A percentile compares a stretch with the other conserved stretches of the same genome.
These are phyloP conservation scores for Mariannaea sp. DNA, from an alignment of 2,329 filamentous ascomycete genomes.

Conservation along the genomic window DNA sequence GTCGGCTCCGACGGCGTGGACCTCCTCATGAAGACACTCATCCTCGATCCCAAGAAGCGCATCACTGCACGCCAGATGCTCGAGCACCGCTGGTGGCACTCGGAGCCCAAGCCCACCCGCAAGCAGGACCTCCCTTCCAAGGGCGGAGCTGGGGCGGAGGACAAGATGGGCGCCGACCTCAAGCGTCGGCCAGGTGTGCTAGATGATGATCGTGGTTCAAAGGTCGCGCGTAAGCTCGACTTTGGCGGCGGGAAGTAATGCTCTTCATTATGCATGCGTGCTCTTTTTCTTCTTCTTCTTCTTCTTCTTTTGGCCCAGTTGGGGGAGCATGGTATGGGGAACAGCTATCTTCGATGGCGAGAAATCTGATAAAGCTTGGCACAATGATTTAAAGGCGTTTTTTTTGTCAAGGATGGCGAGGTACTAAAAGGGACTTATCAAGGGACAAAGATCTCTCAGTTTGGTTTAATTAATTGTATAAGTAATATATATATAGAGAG, in stretches of 20 bases:
- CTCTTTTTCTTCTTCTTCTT: no score
- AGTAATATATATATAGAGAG: background rate
- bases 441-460: slow-evolving; percentile 3
- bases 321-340: no score
- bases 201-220: slow-evolving; percentile 70
- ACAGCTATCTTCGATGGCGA: no score
- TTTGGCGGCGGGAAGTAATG: slow-evolving; percentile 61
- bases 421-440: background rate
- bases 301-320: no score
- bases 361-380: no score
- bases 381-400: slow-evolving; percentile 22
- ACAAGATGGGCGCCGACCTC: slow-evolving; percentile 81
- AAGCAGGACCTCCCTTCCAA: slow-evolving; percentile 84
- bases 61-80: slow-evolving; percentile 79
- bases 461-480: slow-evolving; percentile 4
- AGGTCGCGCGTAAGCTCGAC: slow-evolving; percentile 82
- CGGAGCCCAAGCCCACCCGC: slow-evolving; percentile 79
- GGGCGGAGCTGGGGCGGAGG: slow-evolving; percentile 69
- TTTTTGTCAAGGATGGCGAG: background rate
- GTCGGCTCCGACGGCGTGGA: slow-evolving; percentile 85
- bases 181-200: slow-evolving; percentile 72
- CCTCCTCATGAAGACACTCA: slow-evolving; percentile 81
- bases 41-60: slow-evolving; percentile 83
- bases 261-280: no score
- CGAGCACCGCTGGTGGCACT: slow-evolving; percentile 83